These are phyloP conservation scores for Amanita exitialis DNA, from an alignment of 768 basidiomycete species.

Conservation along the genomic window DNA sequence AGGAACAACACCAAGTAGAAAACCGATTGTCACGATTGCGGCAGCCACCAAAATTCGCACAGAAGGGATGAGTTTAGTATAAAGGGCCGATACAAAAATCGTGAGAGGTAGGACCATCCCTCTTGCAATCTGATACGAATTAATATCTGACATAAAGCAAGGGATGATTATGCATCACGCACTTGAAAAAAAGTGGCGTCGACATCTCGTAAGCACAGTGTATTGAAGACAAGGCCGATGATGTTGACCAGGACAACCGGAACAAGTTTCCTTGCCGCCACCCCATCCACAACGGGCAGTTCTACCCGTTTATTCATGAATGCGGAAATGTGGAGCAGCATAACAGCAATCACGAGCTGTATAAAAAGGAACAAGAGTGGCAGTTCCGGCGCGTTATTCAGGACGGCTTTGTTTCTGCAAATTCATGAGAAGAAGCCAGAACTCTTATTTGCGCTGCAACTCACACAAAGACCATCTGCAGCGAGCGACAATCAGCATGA, in stretches of 20 bases:
- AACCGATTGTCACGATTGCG: conserved; percentile 58
- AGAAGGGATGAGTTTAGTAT: conserved; percentile 46
- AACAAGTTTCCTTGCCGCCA: conserved; percentile 44
- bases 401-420: conserved; percentile 64
- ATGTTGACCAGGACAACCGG: conserved; percentile 63
- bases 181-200: conserved; percentile 81
- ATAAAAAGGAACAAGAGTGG: conserved; percentile 59
- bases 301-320: conserved; percentile 37
- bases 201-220: conserved; percentile 65
- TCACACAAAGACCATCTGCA: conserved; percentile 45
- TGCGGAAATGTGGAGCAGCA: conserved; percentile 48
- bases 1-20: conserved; percentile 68
- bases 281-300: conserved; percentile 45
- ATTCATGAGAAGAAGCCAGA: conserved; percentile 6
- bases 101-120: conserved; percentile 80
- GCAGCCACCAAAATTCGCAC: conserved; percentile 48
- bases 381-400: conserved; percentile 54
- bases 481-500: background rate
- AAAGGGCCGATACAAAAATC: conserved; percentile 56
- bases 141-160: background rate
- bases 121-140: conserved; percentile 56
- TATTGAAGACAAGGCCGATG: conserved; percentile 72
- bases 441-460: conserved; percentile 6
- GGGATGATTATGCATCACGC: background rate
- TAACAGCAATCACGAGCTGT: conserved; percentile 61